phyloP scores from a whole-genome alignment of 495 filamentous ascomycete species.

The Talaromyces thailandensis region DNA sequence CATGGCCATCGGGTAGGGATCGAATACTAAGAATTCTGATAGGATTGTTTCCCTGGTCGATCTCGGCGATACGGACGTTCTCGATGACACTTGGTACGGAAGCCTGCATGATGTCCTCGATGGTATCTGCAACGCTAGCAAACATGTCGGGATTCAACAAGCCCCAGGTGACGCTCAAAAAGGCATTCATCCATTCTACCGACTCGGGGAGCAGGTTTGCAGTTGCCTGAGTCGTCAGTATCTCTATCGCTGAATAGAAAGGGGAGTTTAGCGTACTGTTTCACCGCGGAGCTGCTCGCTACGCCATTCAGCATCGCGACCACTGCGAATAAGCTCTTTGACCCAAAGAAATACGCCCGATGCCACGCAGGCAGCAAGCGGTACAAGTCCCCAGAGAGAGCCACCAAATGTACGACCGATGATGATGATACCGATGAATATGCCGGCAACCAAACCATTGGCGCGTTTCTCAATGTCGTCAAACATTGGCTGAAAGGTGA shows the following conservation, averaged over 20 bases:
- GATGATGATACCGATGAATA: constrained; percentile 64
- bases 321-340: constrained; percentile 72
- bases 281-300: constrained; percentile 78
- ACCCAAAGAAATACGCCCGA: constrained; percentile 81
- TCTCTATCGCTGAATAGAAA: constrained; percentile 13
- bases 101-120: constrained; percentile 94
- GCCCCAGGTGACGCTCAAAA: constrained; percentile 75
- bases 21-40: constrained; percentile 83
- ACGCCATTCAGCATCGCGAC: constrained; percentile 79
- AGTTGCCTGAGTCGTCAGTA: constrained; percentile 34
- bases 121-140: constrained; percentile 56
- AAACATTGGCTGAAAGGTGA: constrained; percentile 83
- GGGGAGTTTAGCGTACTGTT: constrained; percentile 42
- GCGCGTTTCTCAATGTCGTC: constrained; percentile 63
- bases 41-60: constrained; percentile 86
- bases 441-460: constrained; percentile 53
- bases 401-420: constrained; percentile 74
- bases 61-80: constrained; percentile 92
- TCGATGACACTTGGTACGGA: constrained; percentile 83
- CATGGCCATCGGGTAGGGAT: constrained; percentile 73
- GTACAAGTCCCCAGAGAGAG: constrained; percentile 64
- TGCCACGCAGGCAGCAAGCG: constrained; percentile 56
- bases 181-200: constrained; percentile 90
- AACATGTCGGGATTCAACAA: constrained; percentile 94
- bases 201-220: constrained; percentile 88